Evolutionary conservation across 768 basidiomycete species (phyloP).

Genomic region (Polyporus arcularius): DNA sequence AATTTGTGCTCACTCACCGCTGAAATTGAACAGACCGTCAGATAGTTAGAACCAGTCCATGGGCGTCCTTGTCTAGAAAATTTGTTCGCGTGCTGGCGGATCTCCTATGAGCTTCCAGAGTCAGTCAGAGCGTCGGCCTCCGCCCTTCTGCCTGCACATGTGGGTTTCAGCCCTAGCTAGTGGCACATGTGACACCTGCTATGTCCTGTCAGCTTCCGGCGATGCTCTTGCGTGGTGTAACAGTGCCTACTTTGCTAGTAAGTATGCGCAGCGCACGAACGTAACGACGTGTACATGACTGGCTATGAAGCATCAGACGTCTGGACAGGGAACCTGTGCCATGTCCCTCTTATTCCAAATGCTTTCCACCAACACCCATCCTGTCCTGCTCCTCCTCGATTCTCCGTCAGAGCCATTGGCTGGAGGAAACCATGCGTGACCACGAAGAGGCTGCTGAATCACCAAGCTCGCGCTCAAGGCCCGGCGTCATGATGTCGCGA

Average conservation of each 20-base stretch:
- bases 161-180: neutral
- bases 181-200: too few species aligned
- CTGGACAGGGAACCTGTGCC: constrained; percentile 7
- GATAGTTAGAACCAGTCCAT: too few species aligned
- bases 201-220: neutral
- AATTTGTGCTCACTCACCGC: too few species aligned
- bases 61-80: too few species aligned
- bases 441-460: constrained; percentile 18
- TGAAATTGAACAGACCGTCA: too few species aligned
- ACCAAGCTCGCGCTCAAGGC: constrained; percentile 1
- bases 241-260: neutral
- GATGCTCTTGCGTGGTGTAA: neutral
- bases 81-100: too few species aligned
- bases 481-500: constrained; percentile 17
- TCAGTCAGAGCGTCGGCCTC: too few species aligned
- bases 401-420: constrained; percentile 1
- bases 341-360: constrained; percentile 17
- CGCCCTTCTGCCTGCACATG: too few species aligned
- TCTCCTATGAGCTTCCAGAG: too few species aligned
- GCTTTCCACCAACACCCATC: neutral
- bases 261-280: neutral
- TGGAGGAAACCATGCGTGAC: constrained; percentile 11
- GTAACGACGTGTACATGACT: constrained; percentile 1
- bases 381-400: neutral
- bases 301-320: constrained; percentile 2